Evolutionary conservation across 2,329 filamentous ascomycete species (phyloP).

Genomic region (Penicillium sp.): DNA sequence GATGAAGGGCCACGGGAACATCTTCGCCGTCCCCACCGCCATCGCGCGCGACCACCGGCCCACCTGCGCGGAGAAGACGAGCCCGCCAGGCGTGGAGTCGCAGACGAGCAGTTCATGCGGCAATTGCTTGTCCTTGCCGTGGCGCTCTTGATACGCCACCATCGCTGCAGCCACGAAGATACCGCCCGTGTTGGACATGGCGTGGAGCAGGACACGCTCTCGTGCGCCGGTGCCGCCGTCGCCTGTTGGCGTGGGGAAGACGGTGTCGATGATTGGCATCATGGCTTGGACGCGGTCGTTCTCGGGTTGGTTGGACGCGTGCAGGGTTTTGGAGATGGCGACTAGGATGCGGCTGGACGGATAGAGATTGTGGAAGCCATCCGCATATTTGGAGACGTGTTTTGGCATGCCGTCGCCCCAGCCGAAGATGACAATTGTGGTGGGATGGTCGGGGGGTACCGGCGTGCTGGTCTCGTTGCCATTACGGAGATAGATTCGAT

Average conservation of each 20-base stretch:
- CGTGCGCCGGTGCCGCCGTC: conserved; percentile 18
- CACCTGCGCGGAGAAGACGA: conserved; percentile 38
- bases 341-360: conserved; percentile 56
- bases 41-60: conserved; percentile 57
- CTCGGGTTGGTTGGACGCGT: conserved; percentile 50
- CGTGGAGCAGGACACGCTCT: conserved; percentile 52
- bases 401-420: conserved; percentile 61
- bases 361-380: conserved; percentile 55
- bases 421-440: conserved; percentile 52
- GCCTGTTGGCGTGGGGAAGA: conserved; percentile 27
- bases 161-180: conserved; percentile 56
- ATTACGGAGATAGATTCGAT: conserved; percentile 51
- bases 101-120: conserved; percentile 54
- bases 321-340: conserved; percentile 54
- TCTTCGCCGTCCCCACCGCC: conserved; percentile 51
- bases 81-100: conserved; percentile 59
- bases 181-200: conserved; percentile 62
- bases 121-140: conserved; percentile 38
- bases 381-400: conserved; percentile 59
- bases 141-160: conserved; percentile 47
- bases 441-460: conserved; percentile 34
- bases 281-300: conserved; percentile 50
- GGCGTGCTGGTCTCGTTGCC: conserved; percentile 20
- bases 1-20: conserved; percentile 48
- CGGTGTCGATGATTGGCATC: conserved; percentile 42